Evolutionary conservation across 1,284 basidiomycete species (phyloP), one percentile per base, ranked within the genome.

Genomic region (Marasmius tenuissimus): DNA sequence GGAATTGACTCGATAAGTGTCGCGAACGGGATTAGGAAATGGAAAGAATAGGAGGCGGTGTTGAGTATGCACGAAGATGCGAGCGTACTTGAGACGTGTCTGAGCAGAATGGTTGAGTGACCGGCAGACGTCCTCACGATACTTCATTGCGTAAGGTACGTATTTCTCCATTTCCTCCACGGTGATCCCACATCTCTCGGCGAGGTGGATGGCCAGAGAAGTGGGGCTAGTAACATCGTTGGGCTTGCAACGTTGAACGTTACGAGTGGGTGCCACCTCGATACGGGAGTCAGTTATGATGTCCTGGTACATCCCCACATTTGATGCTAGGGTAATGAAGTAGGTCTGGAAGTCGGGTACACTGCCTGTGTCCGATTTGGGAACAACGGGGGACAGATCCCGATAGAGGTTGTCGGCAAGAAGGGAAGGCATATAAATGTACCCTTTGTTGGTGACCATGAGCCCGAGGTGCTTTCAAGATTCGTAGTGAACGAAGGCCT

Each of bases 351-450:
- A 40, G 39, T 9, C 39, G 9, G 9, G 9, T 9, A 40, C 39
- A 16, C 9, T 16, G 16, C 16, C 16, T 40, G 39, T 40, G 39
- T 40, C 39, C 9, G 39, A 9, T n/a, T n/a, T n/a, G n/a, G n/a
- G n/a, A n/a, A n/a, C n/a, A n/a, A n/a, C n/a, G 9, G 39, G 39
- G 9, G 39, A 9, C 9, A 40, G 55, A 8, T 20, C 40, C 14
- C n/a, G 22, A 39, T 57, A 57, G n/a, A 45, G 60, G 39, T 37
- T 45, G 10, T 67, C 53, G n/a, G 64, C 47, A 8, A 35, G 58
- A 0, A 64, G 61, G 54, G 68, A 65, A 50, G 68, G 67, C n/a
- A 16, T 51, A 18, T 60, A 51, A 40, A 71, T 69, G 2, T 72
- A 66, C n/a, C 68, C 48, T 5, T 68, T 53, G 16, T 54, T 40